Evolutionary conservation across 345 rosid genomes (phyloP).

Genomic region (Gossypium herbaceum): DNA sequence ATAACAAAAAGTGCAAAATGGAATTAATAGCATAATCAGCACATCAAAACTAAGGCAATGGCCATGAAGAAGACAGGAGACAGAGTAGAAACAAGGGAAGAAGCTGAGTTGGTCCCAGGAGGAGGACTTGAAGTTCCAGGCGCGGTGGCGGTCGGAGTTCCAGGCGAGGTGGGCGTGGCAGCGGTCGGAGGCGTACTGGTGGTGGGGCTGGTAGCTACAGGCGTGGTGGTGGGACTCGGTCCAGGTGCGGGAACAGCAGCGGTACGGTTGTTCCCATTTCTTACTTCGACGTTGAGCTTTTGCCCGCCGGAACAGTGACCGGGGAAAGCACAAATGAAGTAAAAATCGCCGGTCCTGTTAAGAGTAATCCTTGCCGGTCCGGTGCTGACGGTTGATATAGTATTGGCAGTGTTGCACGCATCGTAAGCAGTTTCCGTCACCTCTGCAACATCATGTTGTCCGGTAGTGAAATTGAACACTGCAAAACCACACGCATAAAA

Average conservation of each 20-base stretch:
- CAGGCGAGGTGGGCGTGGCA: background rate
- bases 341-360: constrained; percentile 27
- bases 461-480: constrained; percentile 30
- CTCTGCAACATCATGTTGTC: constrained; percentile 34
- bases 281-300: constrained; percentile 27
- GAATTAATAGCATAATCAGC: background rate
- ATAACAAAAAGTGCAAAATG: background rate
- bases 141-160: background rate
- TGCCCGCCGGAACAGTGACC: constrained; percentile 34
- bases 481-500: background rate
- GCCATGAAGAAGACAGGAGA: constrained; percentile 4
- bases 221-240: too few relatives aligned
- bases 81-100: constrained; percentile 14
- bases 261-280: background rate
- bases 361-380: constrained; percentile 30
- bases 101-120: constrained; percentile 9
- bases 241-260: too few relatives aligned
- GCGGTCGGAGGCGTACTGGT: too few relatives aligned
- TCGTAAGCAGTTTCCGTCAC: constrained; percentile 30
- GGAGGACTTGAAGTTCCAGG: background rate
- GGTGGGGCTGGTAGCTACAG: too few relatives aligned
- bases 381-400: background rate
- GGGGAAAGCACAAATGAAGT: constrained; percentile 25
- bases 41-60: constrained; percentile 7
- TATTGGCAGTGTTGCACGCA: constrained; percentile 23